A percentile compares a stretch with the other conserved stretches of the same genome.
Evolutionary conservation across 108 stramenopile species (phyloP).

Genomic region (Seminavis robusta): DNA sequence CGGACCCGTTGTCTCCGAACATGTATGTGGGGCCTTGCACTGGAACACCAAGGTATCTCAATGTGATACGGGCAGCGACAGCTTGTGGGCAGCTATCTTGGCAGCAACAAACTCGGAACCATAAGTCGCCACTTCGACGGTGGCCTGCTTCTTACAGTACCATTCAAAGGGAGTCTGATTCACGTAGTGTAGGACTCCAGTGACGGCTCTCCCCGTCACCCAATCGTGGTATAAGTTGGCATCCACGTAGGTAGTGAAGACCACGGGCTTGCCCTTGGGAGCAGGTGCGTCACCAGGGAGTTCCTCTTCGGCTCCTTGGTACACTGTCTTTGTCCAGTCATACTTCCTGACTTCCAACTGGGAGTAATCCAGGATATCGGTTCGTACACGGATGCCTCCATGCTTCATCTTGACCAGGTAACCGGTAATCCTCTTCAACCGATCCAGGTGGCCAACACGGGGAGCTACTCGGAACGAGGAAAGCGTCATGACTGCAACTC

Average conservation of each 20-base stretch:
- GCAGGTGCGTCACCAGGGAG: conserved; percentile 9
- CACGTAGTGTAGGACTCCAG: conserved; percentile 25
- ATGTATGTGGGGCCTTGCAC: conserved; percentile 21
- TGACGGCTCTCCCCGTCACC: conserved; percentile 14
- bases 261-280: conserved; percentile 20
- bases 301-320: no score
- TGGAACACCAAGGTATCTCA: conserved; percentile 25
- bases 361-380: no score
- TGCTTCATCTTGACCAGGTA: no score
- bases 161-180: conserved; percentile 27
- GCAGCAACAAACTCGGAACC: conserved; percentile 21
- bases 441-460: no score
- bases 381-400: no score
- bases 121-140: conserved; percentile 26
- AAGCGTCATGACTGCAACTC: no score
- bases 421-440: no score
- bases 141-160: conserved; percentile 20
- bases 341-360: no score
- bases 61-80: conserved; percentile 6
- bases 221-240: conserved; percentile 20
- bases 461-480: no score
- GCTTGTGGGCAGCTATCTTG: conserved; percentile 21
- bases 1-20: conserved; percentile 28
- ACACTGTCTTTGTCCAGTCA: no score
- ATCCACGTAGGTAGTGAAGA: conserved; percentile 17